These are phyloP conservation scores for Penicillium glabrum DNA, from an alignment of 2,329 filamentous ascomycete genomes.

Conservation along the genomic window DNA sequence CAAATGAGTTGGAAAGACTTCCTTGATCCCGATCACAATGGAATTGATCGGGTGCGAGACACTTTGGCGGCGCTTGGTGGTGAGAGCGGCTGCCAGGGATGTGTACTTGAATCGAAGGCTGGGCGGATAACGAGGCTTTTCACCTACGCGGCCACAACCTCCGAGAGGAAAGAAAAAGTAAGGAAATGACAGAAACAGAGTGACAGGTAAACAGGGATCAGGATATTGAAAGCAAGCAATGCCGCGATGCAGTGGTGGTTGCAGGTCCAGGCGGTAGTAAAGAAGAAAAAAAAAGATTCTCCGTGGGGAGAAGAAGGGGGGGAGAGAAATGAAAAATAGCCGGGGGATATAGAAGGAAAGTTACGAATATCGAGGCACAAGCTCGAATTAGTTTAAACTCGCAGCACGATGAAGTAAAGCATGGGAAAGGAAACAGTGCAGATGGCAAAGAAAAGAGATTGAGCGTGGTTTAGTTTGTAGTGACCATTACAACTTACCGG, in stretches of 20 bases:
- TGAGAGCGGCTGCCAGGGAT: slow-evolving; percentile 33
- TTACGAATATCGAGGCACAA: slow-evolving; percentile 1
- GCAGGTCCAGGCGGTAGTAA: slow-evolving; percentile 1
- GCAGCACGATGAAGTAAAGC: not conserved
- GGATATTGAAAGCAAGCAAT: slow-evolving; percentile 1
- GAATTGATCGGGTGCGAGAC: not conserved
- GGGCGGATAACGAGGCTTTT: slow-evolving; percentile 11
- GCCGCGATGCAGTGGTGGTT: not conserved
- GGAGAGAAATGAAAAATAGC: not conserved
- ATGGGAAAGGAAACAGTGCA: not conserved
- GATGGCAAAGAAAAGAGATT: slow-evolving; percentile 20
- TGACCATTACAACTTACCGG: slow-evolving; percentile 12
- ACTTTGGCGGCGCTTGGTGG: slow-evolving; percentile 13
- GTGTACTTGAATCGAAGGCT: slow-evolving; percentile 21
- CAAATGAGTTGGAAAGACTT: not conserved
- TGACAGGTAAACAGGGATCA: not conserved
- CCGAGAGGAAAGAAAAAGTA: slow-evolving; percentile 1
- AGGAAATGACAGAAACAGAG: slow-evolving; percentile 1
- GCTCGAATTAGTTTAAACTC: slow-evolving; percentile 2
- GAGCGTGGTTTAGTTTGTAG: slow-evolving; percentile 26
- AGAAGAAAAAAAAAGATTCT: slow-evolving; percentile 1
- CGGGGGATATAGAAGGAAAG: slow-evolving; percentile 4
- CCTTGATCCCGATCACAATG: not conserved
- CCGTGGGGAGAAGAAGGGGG: not conserved
- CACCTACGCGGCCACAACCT: slow-evolving; percentile 12